A percentile compares a stretch with the other conserved stretches of the same genome.
Conservation (phyloP, 176 grass and related monocot species). For the Avena atlantica region DNA sequence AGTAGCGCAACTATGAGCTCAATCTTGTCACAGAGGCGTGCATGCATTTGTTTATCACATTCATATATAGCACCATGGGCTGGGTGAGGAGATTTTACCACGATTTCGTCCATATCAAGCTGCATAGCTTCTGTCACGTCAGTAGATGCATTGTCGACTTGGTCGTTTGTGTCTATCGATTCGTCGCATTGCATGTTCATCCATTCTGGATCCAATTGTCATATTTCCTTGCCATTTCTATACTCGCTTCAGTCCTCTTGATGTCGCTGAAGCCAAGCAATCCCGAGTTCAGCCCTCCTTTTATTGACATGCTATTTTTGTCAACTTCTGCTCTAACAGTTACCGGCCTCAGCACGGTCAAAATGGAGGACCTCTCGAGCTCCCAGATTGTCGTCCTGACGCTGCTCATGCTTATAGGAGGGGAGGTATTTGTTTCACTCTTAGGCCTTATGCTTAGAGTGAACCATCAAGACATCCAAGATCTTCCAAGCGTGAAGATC, state of each 20-base stretch:
- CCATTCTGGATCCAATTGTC: constrained; percentile 62
- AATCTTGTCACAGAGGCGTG: background rate
- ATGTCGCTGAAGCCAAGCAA: constrained; percentile 47
- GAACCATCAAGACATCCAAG: constrained; percentile 12
- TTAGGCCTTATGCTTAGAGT: constrained; percentile 55
- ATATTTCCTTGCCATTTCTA: constrained; percentile 55
- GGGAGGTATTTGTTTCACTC: constrained; percentile 63
- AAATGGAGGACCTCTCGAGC: constrained; percentile 65
- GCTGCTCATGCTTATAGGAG: constrained; percentile 61
- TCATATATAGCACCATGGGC: background rate
- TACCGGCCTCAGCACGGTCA: constrained; percentile 52
- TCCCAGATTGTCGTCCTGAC: constrained; percentile 56
- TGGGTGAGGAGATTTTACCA: constrained; percentile 31
- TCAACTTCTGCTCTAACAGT: constrained; percentile 60
- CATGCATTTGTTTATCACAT: background rate
- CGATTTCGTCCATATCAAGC: constrained; percentile 44
- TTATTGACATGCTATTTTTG: constrained; percentile 57
- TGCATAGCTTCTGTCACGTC: constrained; percentile 42
- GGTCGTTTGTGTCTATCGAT: constrained; percentile 12
- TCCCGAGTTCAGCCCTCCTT: constrained; percentile 1
- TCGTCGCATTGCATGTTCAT: constrained; percentile 39
- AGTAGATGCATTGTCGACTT: constrained; percentile 23
- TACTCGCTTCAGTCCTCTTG: constrained; percentile 51
- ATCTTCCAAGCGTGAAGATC: background rate
- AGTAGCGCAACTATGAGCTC: background rate